Percentiles rank a stretch among this genome's conserved stretches.
phyloP scores from a whole-genome alignment of 495 filamentous ascomycete genomes.

The Penicillium argentinense region DNA sequence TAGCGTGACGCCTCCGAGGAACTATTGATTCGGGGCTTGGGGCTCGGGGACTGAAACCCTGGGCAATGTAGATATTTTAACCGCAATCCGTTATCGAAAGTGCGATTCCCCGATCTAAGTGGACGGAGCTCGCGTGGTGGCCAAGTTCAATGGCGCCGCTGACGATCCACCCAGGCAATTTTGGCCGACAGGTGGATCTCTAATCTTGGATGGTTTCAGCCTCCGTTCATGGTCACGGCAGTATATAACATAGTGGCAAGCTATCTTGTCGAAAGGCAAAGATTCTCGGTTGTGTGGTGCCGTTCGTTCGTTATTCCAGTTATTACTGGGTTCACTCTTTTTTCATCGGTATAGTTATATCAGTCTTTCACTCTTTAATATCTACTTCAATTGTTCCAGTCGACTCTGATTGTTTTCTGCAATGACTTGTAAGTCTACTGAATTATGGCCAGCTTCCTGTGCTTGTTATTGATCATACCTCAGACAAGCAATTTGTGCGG shows the following conservation, averaged over 20 bases:
- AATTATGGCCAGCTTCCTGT: too few species aligned
- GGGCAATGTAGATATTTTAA: neutral
- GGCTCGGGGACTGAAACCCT: neutral
- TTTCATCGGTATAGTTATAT: too few species aligned
- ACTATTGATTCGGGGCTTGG: constrained; percentile 1
- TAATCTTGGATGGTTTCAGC: constrained; percentile 1
- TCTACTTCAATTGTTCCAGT: neutral
- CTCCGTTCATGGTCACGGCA: neutral
- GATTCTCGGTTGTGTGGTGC: neutral
- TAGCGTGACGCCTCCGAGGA: neutral
- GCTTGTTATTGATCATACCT: neutral
- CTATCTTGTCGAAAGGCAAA: too few species aligned
- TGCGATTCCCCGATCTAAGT: neutral
- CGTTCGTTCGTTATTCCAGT: constrained; percentile 1
- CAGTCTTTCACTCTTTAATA: neutral
- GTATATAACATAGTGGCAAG: too few species aligned
- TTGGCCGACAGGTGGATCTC: constrained; percentile 1
- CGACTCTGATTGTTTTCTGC: neutral
- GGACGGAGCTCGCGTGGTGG: neutral
- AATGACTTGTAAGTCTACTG: neutral
- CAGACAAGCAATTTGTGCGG: neutral
- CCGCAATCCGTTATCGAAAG: neutral
- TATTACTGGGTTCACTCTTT: constrained; percentile 1
- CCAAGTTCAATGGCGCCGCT: neutral
- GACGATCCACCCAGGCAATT: neutral